Evolutionary conservation across 257 asterid genomes (phyloP).

Genomic region (Penstemon eatonii): DNA sequence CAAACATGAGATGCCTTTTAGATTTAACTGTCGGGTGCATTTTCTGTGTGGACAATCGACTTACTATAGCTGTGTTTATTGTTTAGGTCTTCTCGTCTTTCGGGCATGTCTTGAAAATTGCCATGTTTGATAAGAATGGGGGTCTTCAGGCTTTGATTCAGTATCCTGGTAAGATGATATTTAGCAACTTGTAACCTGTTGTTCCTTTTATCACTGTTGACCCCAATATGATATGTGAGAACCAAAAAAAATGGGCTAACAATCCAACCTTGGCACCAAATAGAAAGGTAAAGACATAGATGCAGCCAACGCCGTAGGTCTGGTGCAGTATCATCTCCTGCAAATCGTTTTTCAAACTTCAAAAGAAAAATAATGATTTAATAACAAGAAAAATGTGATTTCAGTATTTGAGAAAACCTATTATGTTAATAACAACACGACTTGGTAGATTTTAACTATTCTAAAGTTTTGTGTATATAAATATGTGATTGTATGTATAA

Average conservation of each 20-base stretch:
- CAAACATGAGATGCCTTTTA: slow-evolving; percentile 26
- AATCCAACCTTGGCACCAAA: background rate
- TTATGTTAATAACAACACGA: too few relatives aligned
- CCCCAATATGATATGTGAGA: background rate
- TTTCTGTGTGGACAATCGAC: slow-evolving; percentile 9
- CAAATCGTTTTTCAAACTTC: background rate
- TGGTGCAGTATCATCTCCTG: background rate
- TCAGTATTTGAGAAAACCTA: too few relatives aligned
- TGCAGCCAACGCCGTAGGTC: background rate
- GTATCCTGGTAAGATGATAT: slow-evolving; percentile 63
- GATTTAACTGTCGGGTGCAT: slow-evolving; percentile 2
- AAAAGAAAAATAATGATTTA: background rate
- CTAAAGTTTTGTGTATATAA: too few relatives aligned
- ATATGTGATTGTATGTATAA: too few relatives aligned
- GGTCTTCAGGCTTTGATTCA: slow-evolving; percentile 90
- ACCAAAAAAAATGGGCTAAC: background rate
- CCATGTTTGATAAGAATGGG: slow-evolving; percentile 90
- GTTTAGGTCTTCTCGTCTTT: slow-evolving; percentile 75
- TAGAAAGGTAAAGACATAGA: background rate
- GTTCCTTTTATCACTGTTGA: slow-evolving; percentile 13
- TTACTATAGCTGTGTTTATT: slow-evolving; percentile 20
- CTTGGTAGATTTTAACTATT: too few relatives aligned
- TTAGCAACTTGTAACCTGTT: slow-evolving; percentile 7
- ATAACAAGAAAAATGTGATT: too few relatives aligned
- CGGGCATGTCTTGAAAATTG: slow-evolving; percentile 82